Evolutionary conservation across 768 basidiomycete species (phyloP).

Genomic region (Hydnum rufescens): DNA sequence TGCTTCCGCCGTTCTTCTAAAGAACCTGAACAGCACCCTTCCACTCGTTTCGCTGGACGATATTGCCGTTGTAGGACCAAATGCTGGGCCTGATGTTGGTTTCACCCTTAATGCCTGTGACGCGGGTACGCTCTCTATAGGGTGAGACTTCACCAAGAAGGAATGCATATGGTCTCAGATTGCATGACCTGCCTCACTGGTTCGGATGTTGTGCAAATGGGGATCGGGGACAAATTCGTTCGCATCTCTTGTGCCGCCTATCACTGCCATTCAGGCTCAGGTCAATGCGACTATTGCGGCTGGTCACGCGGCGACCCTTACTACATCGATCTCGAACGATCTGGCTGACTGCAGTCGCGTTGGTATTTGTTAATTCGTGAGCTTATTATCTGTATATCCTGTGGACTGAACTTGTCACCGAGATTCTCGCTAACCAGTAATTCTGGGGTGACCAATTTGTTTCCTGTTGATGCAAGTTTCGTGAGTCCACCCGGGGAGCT

Average conservation of each 20-base stretch:
- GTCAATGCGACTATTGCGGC: no score
- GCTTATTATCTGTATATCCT: neutral
- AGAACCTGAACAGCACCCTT: conserved; percentile 29
- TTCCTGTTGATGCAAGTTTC: neutral
- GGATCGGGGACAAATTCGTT: conserved; percentile 13
- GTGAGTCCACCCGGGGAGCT: neutral
- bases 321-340: conserved; percentile 2
- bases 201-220: conserved; percentile 9
- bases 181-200: no score
- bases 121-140: conserved; percentile 11
- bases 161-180: neutral
- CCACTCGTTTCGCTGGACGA: conserved; percentile 24
- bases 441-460: neutral
- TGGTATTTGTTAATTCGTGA: conserved; percentile 14
- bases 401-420: no score
- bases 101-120: conserved; percentile 10
- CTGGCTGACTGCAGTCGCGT: conserved; percentile 10
- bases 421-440: neutral
- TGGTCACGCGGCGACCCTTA: neutral
- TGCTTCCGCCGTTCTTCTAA: conserved; percentile 42
- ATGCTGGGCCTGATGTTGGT: conserved; percentile 1
- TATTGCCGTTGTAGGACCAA: conserved; percentile 33
- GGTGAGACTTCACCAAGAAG: conserved; percentile 1
- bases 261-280: conserved; percentile 11
- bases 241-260: conserved; percentile 12